Percentiles rank a stretch among this genome's conserved stretches.
phyloP scores from a whole-genome alignment of 2,329 filamentous ascomycete genomes.

The Fusarium beomiforme region DNA sequence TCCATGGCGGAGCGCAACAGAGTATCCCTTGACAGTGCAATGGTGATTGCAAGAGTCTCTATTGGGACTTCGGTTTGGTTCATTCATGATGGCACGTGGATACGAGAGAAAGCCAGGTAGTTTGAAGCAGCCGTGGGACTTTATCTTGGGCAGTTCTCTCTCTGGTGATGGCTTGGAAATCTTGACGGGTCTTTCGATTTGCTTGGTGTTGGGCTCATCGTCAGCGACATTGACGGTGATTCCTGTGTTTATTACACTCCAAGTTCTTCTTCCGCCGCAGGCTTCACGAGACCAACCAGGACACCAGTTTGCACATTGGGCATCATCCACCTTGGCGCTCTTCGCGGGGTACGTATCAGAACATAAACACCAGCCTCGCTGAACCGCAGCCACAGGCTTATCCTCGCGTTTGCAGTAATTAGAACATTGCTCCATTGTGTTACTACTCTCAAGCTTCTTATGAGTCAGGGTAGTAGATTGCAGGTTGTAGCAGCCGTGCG shows the following conservation, averaged over 20 bases:
- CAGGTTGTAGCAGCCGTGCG: slow-evolving; percentile 6
- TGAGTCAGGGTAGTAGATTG: background rate
- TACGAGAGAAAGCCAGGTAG: background rate
- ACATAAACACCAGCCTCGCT: background rate
- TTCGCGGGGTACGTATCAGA: background rate
- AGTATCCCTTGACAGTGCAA: background rate
- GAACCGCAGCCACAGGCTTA: background rate
- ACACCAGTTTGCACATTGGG: background rate
- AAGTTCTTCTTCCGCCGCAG: background rate
- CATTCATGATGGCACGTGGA: background rate
- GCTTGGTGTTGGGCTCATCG: background rate
- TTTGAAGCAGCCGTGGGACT: background rate
- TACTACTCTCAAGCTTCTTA: background rate
- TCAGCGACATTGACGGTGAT: rapidly evolving
- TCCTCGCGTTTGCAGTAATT: background rate
- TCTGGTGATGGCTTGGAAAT: rapidly evolving
- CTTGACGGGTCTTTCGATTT: background rate
- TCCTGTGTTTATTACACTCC: slow-evolving; percentile 3
- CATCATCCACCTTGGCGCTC: background rate
- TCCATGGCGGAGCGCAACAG: background rate
- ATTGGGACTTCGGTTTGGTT: background rate
- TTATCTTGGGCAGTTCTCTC: rapidly evolving
- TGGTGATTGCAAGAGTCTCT: background rate
- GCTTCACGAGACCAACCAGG: background rate
- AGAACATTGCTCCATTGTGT: background rate